Base-by-base conservation (phyloP, 208 protist genomes). In the Crithidia expoeki region DNA sequence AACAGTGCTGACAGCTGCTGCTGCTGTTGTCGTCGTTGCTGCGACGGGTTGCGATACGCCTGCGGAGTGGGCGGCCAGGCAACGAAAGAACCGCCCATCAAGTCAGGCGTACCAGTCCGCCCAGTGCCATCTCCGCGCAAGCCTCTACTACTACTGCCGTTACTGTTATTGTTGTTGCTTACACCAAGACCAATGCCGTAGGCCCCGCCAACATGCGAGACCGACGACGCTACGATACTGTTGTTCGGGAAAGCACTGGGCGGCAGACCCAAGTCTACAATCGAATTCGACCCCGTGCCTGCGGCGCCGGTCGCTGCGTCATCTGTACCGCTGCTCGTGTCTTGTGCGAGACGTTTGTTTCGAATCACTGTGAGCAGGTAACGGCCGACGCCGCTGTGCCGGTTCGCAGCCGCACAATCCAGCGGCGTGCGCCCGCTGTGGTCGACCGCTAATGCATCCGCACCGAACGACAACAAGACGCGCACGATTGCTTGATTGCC, bases 321-420 rank as follows among this genome's bases (percentile, higher is more conserved):
- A 21, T 49, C 40, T 36, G 23, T 34, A 11, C 55, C 47, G 11
- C 63, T 60, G 59, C 42, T 33, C 23, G 33, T 30, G 40, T 19
- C 51, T 21, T 56, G 40, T 19, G 38, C 44, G 23, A 65, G 58
- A 17, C 79, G 76, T 49, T 68, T 67, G 51, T 55, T 77, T 25
- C 76, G 80, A 32, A 90, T 91, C 11, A 83, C 74, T 12, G 70
- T 74, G 19, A 94, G 72, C 28, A 96, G 72, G 55, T 86, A 88
- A 27, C 85, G 82, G 27, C 72, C 86, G 10, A 94, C 83, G 57
- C 83, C 75, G 50, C 87, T 83, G 59, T 96, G 92, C 12, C 92
- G 86, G 59, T 96, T 93, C 1, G 78, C 83, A 19, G 88, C 92
- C 4, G 92, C 92, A 68, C 83, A 92, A 73, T 94, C 89, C 28